Evolutionary conservation across 192 early-diverging fungal genomes (phyloP).

Genomic region (Coemansia reversa): DNA sequence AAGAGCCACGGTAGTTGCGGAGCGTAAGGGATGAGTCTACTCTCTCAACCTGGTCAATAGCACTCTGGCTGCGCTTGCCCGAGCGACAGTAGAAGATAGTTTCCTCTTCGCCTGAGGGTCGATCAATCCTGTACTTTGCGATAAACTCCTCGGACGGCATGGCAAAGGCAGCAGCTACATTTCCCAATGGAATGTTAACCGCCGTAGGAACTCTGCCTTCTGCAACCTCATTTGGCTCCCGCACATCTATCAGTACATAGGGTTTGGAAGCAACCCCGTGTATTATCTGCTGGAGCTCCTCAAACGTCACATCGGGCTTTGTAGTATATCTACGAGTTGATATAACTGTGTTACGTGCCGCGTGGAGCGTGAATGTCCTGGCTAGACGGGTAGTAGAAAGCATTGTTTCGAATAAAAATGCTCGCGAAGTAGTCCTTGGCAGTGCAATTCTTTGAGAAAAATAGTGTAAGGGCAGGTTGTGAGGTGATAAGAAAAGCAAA

Average conservation of each 20-base stretch:
- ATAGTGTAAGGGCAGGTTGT: neutral
- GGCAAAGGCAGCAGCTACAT: slow-evolving; percentile 52
- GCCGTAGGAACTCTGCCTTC: slow-evolving; percentile 67
- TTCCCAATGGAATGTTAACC: slow-evolving; percentile 65
- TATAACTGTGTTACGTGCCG: slow-evolving; percentile 1
- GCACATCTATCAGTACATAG: slow-evolving; percentile 66
- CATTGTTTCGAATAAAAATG: neutral
- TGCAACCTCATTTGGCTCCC: slow-evolving; percentile 62
- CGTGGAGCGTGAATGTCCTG: neutral
- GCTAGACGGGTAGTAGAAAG: neutral
- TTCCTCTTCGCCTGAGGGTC: slow-evolving; percentile 56
- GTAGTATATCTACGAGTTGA: slow-evolving; percentile 30
- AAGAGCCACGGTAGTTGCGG: slow-evolving; percentile 54
- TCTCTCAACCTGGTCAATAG: slow-evolving; percentile 58
- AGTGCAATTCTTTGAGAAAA: slow-evolving; percentile 4
- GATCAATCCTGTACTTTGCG: slow-evolving; percentile 60
- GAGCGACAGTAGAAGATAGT: slow-evolving; percentile 71
- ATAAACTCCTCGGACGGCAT: slow-evolving; percentile 45
- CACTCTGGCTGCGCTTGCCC: slow-evolving; percentile 64
- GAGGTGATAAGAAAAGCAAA: neutral
- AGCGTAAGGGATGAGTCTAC: slow-evolving; percentile 46
- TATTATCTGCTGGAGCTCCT: slow-evolving; percentile 46
- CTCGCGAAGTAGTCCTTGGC: neutral
- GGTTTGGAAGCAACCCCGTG: slow-evolving; percentile 33
- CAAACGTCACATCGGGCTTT: slow-evolving; percentile 48